Evolutionary conservation across 2,329 filamentous ascomycete genomes (phyloP).

Genomic region (Talaromyces atroroseus): DNA sequence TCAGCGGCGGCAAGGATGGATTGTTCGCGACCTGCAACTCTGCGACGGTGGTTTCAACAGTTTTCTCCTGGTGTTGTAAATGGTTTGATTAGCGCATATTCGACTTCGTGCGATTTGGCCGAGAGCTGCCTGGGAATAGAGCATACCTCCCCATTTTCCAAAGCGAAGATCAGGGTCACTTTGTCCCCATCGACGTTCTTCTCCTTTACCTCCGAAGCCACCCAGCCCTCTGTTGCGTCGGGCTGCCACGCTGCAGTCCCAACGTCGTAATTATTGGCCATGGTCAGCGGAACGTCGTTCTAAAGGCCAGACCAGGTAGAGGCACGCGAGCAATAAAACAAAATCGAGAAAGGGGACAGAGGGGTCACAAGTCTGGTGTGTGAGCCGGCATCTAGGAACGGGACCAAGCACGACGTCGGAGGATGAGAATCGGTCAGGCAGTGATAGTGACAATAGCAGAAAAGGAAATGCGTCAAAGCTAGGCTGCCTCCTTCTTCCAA

Average conservation of each 20-base stretch:
- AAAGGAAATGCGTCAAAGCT: slow-evolving; percentile 12
- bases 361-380: slow-evolving; percentile 9
- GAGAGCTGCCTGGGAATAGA: not conserved
- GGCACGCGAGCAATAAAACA: slow-evolving; percentile 18
- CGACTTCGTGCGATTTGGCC: not conserved
- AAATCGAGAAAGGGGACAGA: slow-evolving; percentile 8
- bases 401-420: slow-evolving; percentile 11
- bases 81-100: slow-evolving; percentile 16
- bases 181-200: slow-evolving; percentile 81
- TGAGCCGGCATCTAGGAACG: slow-evolving; percentile 25
- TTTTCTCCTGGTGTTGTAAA: slow-evolving; percentile 58
- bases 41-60: slow-evolving; percentile 68
- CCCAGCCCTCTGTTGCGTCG: slow-evolving; percentile 91
- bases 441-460: slow-evolving; percentile 6
- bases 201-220: slow-evolving; percentile 87
- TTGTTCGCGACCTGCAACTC: slow-evolving; percentile 73
- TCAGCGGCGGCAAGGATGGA: slow-evolving; percentile 77
- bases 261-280: slow-evolving; percentile 94
- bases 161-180: slow-evolving; percentile 76
- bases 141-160: slow-evolving; percentile 85
- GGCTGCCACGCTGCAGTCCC: slow-evolving; percentile 98
- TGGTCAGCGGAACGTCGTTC: slow-evolving; percentile 32
- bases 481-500: not conserved
- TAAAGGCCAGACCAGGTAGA: slow-evolving; percentile 12
- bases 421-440: not conserved